Evolutionary conservation across 2,329 filamentous ascomycete genomes (phyloP).

Genomic region (Sporothrix sp.): DNA sequence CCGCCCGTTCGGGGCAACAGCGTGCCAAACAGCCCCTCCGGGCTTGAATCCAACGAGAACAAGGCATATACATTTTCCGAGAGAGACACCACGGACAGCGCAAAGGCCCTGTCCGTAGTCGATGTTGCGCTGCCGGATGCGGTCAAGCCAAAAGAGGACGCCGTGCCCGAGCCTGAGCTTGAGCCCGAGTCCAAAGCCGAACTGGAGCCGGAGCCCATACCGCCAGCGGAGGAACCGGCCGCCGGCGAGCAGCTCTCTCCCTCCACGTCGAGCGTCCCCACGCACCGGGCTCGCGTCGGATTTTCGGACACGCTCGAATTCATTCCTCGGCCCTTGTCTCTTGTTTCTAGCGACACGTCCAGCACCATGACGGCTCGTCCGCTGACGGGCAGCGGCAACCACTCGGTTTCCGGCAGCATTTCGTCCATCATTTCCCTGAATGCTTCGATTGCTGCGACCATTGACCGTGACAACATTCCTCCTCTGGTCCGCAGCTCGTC

Average conservation of each 20-base stretch:
- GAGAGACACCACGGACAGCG: conserved; percentile 10
- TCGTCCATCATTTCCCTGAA: conserved; percentile 61
- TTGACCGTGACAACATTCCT: conserved; percentile 31
- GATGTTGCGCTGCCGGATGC: conserved; percentile 12
- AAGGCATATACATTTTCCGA: conserved; percentile 21
- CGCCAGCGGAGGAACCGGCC: background rate
- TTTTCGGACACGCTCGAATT: conserved; percentile 80
- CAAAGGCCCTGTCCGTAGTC: conserved; percentile 11
- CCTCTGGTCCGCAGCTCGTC: conserved; percentile 32
- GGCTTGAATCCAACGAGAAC: conserved; percentile 34
- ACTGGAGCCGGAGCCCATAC: background rate
- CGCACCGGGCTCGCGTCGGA: conserved; percentile 56
- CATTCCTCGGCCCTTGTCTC: conserved; percentile 70
- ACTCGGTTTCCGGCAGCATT: conserved; percentile 69
- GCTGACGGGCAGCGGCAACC: conserved; percentile 31
- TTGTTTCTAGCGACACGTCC: conserved; percentile 76
- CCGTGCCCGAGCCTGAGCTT: background rate
- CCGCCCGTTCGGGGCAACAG: conserved; percentile 48
- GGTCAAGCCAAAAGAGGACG: background rate
- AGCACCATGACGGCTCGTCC: conserved; percentile 62
- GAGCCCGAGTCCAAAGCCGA: too few relatives aligned
- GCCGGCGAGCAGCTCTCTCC: conserved; percentile 15
- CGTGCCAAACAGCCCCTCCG: conserved; percentile 52
- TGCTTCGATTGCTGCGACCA: conserved; percentile 31
- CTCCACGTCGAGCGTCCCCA: background rate